Percentiles rank a stretch among this genome's conserved stretches.
phyloP scores from a whole-genome alignment of 2,329 filamentous ascomycete genomes.

The Blastomyces silverae region DNA sequence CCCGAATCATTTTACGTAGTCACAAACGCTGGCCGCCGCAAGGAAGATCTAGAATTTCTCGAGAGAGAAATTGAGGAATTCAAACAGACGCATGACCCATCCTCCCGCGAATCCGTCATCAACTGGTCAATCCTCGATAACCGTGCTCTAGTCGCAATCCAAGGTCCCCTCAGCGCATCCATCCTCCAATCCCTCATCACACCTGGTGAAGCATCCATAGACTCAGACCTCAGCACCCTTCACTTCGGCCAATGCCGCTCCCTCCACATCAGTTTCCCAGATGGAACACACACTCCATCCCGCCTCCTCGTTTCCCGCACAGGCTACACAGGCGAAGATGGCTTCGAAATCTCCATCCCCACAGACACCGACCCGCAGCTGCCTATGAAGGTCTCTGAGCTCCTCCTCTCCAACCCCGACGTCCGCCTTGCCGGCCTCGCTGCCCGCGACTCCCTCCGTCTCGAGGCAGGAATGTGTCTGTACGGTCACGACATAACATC shows the following conservation, averaged over 20 bases:
- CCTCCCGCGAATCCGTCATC: constrained; percentile 46
- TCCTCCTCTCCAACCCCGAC: constrained; percentile 58
- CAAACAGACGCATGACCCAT: constrained; percentile 47
- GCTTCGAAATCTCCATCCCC: constrained; percentile 89
- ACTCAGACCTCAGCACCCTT: constrained; percentile 56
- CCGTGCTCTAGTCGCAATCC: constrained; percentile 77
- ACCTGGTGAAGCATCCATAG: constrained; percentile 37
- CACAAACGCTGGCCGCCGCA: constrained; percentile 85
- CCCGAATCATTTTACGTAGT: constrained; percentile 80
- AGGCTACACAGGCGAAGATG: constrained; percentile 96
- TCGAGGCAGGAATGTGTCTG: constrained; percentile 98
- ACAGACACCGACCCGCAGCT: constrained; percentile 51
- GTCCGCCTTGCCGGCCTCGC: constrained; percentile 81
- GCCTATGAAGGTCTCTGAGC: constrained; percentile 53
- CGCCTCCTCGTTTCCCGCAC: constrained; percentile 72
- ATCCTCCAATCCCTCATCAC: constrained; percentile 60
- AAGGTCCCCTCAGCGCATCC: constrained; percentile 70
- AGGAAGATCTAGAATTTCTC: constrained; percentile 79
- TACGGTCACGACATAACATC: constrained; percentile 98
- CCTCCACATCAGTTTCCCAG: constrained; percentile 56
- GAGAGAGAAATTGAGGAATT: constrained; percentile 59
- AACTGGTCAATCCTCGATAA: constrained; percentile 64
- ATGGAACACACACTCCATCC: constrained; percentile 46
- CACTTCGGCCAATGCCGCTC: constrained; percentile 74
- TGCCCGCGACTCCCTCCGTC: constrained; percentile 80